Conservation (phyloP, 139 green algal species). For the Pedinophyceae sp. region DNA sequence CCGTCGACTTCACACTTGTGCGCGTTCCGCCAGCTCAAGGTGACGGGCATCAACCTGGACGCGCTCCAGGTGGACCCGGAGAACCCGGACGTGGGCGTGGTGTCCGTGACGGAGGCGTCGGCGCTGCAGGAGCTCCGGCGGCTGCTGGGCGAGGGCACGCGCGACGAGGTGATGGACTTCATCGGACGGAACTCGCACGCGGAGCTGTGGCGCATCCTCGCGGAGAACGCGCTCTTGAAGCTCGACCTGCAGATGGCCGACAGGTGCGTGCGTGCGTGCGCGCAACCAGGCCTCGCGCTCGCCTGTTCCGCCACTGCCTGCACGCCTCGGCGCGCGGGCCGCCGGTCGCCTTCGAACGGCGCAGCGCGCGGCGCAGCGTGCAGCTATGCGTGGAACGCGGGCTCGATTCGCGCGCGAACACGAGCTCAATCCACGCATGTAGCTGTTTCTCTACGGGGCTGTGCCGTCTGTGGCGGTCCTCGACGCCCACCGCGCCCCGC, state of each 20-base stretch:
- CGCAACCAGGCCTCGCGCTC: no score
- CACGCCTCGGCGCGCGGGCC: no score
- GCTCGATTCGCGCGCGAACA: no score
- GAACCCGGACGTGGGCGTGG: constrained; percentile 31
- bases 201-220: constrained; percentile 58
- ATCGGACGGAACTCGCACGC: constrained; percentile 43
- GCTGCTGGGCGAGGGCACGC: constrained; percentile 32
- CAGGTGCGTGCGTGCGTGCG: no score
- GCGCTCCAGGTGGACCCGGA: constrained; percentile 50
- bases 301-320: no score
- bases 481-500: no score
- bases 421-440: no score
- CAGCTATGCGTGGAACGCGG: no score
- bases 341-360: no score
- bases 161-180: constrained; percentile 41
- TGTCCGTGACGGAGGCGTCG: constrained; percentile 45
- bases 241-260: constrained; percentile 55
- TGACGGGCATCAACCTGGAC: constrained; percentile 29
- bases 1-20: constrained; percentile 38
- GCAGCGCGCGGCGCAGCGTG: no score
- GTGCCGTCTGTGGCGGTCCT: no score
- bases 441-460: no score
- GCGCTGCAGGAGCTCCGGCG: constrained; percentile 37
- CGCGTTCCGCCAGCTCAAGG: constrained; percentile 19
- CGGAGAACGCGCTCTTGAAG: constrained; percentile 47